Percentiles rank a stretch among this genome's conserved stretches.
Conservation (phyloP, 208 protist genomes). For the Dictyostelium gargantuum region DNA sequence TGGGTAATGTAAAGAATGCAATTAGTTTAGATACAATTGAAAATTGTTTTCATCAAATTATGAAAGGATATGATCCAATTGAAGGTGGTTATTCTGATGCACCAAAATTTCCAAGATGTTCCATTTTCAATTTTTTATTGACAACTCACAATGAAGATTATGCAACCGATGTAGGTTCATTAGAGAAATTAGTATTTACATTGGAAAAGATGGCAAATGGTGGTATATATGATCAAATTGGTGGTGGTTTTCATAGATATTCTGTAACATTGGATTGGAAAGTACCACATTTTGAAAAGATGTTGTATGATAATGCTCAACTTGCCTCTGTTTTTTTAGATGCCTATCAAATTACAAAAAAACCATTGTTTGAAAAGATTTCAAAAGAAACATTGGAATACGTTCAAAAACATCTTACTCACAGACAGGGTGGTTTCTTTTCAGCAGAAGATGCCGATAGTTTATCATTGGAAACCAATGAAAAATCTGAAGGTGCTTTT, state of each 20-base stretch:
- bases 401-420: slow-evolving; percentile 8
- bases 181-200: slow-evolving; percentile 47
- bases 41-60: neutral
- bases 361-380: neutral
- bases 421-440: slow-evolving; percentile 66
- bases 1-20: neutral
- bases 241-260: slow-evolving; percentile 78
- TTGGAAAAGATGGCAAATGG: slow-evolving; percentile 69
- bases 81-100: slow-evolving; percentile 71
- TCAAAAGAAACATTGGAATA: slow-evolving; percentile 36
- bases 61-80: slow-evolving; percentile 39
- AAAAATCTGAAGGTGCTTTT: slow-evolving; percentile 72
- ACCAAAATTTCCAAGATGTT: slow-evolving; percentile 76
- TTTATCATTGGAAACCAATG: neutral
- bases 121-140: slow-evolving; percentile 65
- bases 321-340: slow-evolving; percentile 56
- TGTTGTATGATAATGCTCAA: slow-evolving; percentile 79
- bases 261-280: slow-evolving; percentile 71
- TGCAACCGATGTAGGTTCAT: neutral
- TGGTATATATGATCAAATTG: slow-evolving; percentile 80
- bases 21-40: neutral
- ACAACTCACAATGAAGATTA: neutral
- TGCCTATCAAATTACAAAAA: slow-evolving; percentile 50
- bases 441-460: slow-evolving; percentile 77
- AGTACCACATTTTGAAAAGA: slow-evolving; percentile 77